phyloP scores from a whole-genome alignment of 495 filamentous ascomycete genomes.

The Trichocladium uniseriatum region DNA sequence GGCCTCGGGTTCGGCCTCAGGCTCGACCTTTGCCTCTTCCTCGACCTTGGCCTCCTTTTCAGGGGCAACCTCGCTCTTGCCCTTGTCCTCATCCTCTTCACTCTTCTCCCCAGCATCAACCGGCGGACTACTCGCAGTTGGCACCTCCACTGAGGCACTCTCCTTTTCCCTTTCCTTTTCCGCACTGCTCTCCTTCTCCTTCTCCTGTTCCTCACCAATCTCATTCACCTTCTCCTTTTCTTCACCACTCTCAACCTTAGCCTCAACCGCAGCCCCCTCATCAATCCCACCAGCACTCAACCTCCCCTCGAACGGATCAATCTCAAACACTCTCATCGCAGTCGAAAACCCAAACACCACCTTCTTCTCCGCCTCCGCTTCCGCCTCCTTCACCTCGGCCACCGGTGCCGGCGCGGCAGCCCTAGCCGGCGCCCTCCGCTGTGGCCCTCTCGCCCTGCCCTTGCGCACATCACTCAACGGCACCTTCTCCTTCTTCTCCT shows the following conservation, averaged over 20 bases:
- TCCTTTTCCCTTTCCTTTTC: conserved; percentile 16
- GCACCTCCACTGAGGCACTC: conserved; percentile 7
- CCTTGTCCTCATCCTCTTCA: background rate
- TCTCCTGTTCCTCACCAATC: background rate
- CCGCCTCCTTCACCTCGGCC: background rate
- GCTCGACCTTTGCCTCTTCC: conserved; percentile 13
- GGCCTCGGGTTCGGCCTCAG: conserved; percentile 5
- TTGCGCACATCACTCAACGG: conserved; percentile 82
- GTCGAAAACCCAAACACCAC: conserved; percentile 28
- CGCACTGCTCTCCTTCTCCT: background rate
- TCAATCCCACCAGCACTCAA: conserved; percentile 25
- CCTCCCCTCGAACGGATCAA: conserved; percentile 43
- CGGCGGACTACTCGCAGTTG: conserved; percentile 1
- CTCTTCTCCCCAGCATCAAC: conserved; percentile 16
- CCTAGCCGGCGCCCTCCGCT: conserved; percentile 56
- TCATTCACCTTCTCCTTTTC: background rate
- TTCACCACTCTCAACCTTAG: conserved; percentile 27
- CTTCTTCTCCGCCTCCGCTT: conserved; percentile 15
- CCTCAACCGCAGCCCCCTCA: conserved; percentile 27
- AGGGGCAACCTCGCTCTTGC: background rate
- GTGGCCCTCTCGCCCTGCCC: conserved; percentile 78
- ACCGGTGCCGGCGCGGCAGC: conserved; percentile 15
- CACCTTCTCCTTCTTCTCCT: conserved; percentile 57
- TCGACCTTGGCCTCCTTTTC: conserved; percentile 6
- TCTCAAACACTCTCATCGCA: conserved; percentile 38